phyloP scores from a whole-genome alignment of 1,284 basidiomycete genomes.

The Ganoderma lucidum region DNA sequence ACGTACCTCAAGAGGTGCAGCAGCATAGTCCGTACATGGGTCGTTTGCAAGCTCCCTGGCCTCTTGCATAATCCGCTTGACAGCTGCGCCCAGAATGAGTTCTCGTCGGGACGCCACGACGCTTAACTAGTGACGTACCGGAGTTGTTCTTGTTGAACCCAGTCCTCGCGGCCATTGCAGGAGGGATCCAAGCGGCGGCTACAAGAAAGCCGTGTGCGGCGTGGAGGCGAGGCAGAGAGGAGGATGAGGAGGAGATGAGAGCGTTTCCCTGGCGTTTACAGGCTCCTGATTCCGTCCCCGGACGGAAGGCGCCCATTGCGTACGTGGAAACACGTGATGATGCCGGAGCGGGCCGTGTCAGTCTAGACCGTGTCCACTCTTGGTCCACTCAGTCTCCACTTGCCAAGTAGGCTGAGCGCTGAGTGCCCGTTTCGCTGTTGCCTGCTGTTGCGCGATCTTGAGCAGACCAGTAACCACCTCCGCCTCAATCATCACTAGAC shows the following conservation, averaged over 20 bases:
- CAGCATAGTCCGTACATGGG: slow-evolving; percentile 83
- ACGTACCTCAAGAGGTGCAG: slow-evolving; percentile 87
- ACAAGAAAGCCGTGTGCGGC: slow-evolving; percentile 22
- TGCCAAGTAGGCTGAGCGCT: too few species aligned
- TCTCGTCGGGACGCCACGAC: slow-evolving; percentile 4
- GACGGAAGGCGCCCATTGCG: slow-evolving; percentile 22
- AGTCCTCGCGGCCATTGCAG: slow-evolving; percentile 44
- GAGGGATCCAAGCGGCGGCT: slow-evolving; percentile 5
- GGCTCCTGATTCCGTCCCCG: slow-evolving; percentile 25
- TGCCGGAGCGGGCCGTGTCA: slow-evolving; percentile 1
- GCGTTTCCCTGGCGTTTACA: slow-evolving; percentile 12
- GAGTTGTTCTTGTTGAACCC: slow-evolving; percentile 86
- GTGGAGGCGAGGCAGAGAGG: slow-evolving; percentile 9
- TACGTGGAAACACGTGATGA: slow-evolving; percentile 38
- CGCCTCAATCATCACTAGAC: not conserved
- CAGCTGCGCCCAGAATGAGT: slow-evolving; percentile 54
- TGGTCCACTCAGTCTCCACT: too few species aligned
- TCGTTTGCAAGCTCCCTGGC: slow-evolving; percentile 88
- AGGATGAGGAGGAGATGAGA: slow-evolving; percentile 16
- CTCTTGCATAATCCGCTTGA: slow-evolving; percentile 97
- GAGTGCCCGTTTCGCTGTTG: not conserved
- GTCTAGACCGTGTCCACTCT: not conserved
- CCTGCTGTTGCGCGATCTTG: too few species aligned
- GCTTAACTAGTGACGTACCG: slow-evolving; percentile 51
- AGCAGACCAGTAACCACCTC: not conserved